Conservation (phyloP, 192 early-diverging fungal species). For the Spinellus fusiger region DNA sequence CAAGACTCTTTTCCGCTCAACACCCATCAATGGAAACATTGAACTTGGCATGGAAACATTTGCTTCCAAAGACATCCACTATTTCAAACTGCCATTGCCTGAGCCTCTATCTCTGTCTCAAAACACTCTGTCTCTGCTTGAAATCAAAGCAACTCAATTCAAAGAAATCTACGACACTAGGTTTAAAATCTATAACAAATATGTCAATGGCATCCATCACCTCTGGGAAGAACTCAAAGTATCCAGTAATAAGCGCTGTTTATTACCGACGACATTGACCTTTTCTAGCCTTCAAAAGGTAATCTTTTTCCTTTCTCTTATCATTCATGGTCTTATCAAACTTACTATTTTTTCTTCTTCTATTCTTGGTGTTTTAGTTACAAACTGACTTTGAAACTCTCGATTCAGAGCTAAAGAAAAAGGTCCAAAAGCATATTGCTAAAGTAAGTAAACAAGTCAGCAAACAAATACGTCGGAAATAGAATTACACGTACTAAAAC, state of each 20-base stretch:
- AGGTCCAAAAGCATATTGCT: neutral
- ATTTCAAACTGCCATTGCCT: slow-evolving; percentile 23
- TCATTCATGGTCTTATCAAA: too few species aligned
- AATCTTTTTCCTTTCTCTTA: slow-evolving; percentile 1
- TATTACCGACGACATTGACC: neutral
- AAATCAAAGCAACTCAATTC: slow-evolving; percentile 23
- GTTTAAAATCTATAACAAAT: slow-evolving; percentile 22
- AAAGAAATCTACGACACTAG: slow-evolving; percentile 36
- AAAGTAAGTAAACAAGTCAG: too few species aligned
- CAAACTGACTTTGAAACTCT: neutral
- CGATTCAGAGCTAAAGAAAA: neutral
- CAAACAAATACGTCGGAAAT: too few species aligned
- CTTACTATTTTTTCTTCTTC: too few species aligned
- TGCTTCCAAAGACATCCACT: slow-evolving; percentile 6
- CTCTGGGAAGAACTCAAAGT: slow-evolving; percentile 29
- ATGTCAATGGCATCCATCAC: slow-evolving; percentile 8
- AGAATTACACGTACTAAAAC: too few species aligned
- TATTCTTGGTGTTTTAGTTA: neutral
- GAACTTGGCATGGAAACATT: neutral
- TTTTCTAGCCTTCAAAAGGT: neutral
- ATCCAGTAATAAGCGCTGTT: slow-evolving; percentile 12
- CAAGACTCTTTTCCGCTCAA: slow-evolving; percentile 1
- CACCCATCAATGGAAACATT: slow-evolving; percentile 7
- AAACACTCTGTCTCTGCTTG: slow-evolving; percentile 30
- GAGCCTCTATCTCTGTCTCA: slow-evolving; percentile 34